These are phyloP conservation scores for Paramecium caudatum DNA, from an alignment of 73 alveolate species.

Conservation along the genomic window DNA sequence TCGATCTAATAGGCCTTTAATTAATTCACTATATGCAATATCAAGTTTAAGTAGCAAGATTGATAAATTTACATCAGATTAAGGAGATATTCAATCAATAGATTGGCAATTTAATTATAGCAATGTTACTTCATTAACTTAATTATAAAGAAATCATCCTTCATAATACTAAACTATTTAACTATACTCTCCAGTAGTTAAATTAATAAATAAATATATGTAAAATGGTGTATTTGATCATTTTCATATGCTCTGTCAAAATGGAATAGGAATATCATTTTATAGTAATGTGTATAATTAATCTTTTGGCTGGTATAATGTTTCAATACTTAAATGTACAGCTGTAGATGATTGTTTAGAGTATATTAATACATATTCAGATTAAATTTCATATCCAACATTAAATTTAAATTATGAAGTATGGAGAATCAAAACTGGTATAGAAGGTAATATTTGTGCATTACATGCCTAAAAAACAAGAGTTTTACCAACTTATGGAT, in stretches of 20 bases:
- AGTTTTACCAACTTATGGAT: neutral
- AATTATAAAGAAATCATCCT: neutral
- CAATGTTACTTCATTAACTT: neutral
- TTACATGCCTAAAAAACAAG: neutral
- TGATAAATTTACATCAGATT: neutral
- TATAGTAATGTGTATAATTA: neutral
- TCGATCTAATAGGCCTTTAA: conserved; percentile 9
- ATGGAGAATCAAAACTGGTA: conserved; percentile 32
- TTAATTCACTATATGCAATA: conserved; percentile 3
- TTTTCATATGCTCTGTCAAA: conserved; percentile 26
- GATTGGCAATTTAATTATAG: neutral
- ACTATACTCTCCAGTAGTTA: neutral
- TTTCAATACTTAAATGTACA: neutral
- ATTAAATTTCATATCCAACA: neutral
- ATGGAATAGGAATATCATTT: neutral
- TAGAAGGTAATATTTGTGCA: neutral
- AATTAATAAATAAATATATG: neutral
- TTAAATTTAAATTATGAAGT: conserved; percentile 8
- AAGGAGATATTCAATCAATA: neutral
- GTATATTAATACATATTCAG: neutral
- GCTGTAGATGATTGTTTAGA: neutral
- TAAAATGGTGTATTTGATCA: conserved; percentile 8
- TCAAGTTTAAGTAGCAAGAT: neutral
- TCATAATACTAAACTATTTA: neutral
- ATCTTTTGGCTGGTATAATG: neutral